A percentile compares a stretch with the other conserved stretches of the same genome.
Conservation (phyloP, 1,284 basidiomycete genomes). For the Fomitopsis palustris region DNA sequence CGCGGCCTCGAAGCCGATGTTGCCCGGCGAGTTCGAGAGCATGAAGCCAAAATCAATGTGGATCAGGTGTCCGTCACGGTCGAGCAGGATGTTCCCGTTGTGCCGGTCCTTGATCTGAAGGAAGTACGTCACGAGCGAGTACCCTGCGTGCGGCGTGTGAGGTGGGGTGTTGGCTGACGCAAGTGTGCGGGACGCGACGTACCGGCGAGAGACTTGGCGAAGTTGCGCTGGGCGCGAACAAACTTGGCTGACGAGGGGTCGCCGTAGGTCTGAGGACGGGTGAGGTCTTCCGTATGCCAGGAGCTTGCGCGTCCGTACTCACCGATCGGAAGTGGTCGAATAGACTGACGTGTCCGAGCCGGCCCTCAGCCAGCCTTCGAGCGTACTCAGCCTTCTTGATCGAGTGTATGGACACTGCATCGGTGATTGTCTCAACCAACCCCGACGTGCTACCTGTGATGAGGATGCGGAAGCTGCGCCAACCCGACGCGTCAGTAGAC, state of each 20-base stretch:
- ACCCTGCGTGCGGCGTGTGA: slow-evolving; percentile 48
- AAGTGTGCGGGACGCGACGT: slow-evolving; percentile 11
- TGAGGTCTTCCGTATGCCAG: not conserved
- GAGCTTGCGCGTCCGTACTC: slow-evolving; percentile 23
- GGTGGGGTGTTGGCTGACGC: not conserved
- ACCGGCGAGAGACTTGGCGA: slow-evolving; percentile 93
- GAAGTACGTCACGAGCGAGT: slow-evolving; percentile 93
- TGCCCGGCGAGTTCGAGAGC: slow-evolving; percentile 94
- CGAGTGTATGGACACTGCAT: slow-evolving; percentile 97
- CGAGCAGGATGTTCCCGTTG: slow-evolving; percentile 97
- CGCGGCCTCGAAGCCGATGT: slow-evolving; percentile 97
- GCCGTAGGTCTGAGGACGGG: slow-evolving; percentile 73
- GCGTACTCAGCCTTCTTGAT: slow-evolving; percentile 99
- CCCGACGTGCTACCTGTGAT: slow-evolving; percentile 94
- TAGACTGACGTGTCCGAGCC: slow-evolving; percentile 81
- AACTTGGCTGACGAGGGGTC: slow-evolving; percentile 84
- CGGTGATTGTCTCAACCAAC: slow-evolving; percentile 92
- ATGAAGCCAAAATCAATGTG: slow-evolving; percentile 99
- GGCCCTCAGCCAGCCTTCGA: slow-evolving; percentile 75
- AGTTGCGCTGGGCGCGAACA: slow-evolving; percentile 83
- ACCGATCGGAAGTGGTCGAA: slow-evolving; percentile 89
- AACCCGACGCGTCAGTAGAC: not conserved
- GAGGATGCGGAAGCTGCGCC: slow-evolving; percentile 65
- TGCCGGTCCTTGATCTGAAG: slow-evolving; percentile 99
- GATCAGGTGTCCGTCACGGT: slow-evolving; percentile 90